Base-by-base conservation (phyloP, 768 basidiomycete genomes). In the Auricularia sp. region DNA sequence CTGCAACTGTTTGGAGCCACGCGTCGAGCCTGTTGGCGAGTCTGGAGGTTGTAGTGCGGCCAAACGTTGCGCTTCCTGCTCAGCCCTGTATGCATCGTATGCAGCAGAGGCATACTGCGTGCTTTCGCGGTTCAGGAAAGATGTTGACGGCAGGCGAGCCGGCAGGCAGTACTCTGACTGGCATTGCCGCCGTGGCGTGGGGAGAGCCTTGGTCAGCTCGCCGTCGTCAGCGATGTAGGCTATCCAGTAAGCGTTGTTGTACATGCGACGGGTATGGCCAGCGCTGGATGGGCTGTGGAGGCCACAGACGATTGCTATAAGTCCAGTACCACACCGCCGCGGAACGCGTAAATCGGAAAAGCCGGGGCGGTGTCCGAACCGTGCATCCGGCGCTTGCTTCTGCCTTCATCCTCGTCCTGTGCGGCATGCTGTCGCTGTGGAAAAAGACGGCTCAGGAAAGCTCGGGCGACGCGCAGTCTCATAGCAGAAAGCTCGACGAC, bases 101-200 rank as follows among this genome's bases (percentile, higher is more conserved):
- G 63, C 58, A 33, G 63, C 45, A 18, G 24, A 86, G 16, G 84
- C 89, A 61, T 78, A 72, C 54, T 74, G 73, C 51, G 81, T 78
- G 35, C 88, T 91, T 77, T 93, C 91, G 56, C 90, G 84, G 74
- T 83, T 79, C 29, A 93, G 74, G 69, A 90, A 87, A 63, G 83
- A 81, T 67, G 76, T 80, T 7, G 86, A 82, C 14, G 90, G 90
- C 56, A 91, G 80, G n/a, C 89, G 81, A 62, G 81, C 82, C 37
- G 85, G 87, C 39, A 91, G 78, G 72, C 86, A 88, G 65, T 82
- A 82, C 10, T 82, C 77, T 3, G 83, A 80, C 8, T 68, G 68
- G 2, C 84, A 68, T 54, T 80, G 80, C 66, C 71, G 75, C 65
- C 83, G 79, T 62, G 75, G 63, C 29, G 75, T 37, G 68, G 68